Conservation (phyloP, 106 monocot genomes). For the Platanthera zijinensis region DNA sequence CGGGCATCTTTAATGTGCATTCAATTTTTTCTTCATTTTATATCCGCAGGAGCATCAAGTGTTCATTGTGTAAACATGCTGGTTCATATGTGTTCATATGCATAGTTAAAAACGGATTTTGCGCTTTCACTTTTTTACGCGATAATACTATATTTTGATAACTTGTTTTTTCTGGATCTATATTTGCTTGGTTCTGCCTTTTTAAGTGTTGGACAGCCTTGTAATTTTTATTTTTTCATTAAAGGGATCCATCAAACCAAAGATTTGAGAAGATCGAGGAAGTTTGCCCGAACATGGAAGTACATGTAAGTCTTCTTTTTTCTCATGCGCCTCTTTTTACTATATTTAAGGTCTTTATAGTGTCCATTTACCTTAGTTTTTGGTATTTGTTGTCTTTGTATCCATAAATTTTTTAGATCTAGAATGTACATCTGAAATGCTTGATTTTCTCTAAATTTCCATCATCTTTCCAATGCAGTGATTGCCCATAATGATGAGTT, state of each 20-base stretch:
- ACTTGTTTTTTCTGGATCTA: background rate
- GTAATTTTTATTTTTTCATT: conserved; percentile 1
- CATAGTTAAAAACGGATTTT: no score
- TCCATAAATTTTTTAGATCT: background rate
- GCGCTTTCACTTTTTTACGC: background rate
- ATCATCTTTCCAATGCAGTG: background rate
- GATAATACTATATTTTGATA: background rate
- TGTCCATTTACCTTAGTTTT: background rate
- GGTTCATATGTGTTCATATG: no score
- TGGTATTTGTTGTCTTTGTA: background rate
- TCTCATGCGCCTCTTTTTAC: background rate
- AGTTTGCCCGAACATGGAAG: conserved; percentile 43
- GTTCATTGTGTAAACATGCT: no score
- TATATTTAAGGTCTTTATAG: background rate
- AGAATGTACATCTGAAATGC: background rate
- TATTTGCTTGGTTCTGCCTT: background rate
- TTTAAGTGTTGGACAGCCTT: background rate
- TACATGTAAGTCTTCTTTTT: conserved; percentile 43
- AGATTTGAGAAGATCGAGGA: conserved; percentile 47
- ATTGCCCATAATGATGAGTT: background rate
- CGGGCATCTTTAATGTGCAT: no score
- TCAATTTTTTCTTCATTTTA: no score
- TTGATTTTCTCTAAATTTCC: no score
- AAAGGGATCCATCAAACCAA: conserved; percentile 26
- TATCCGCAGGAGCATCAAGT: no score